Evolutionary conservation across 2,329 filamentous ascomycete genomes (phyloP).

Genomic region (Ceratocystis cacaofunesta): DNA sequence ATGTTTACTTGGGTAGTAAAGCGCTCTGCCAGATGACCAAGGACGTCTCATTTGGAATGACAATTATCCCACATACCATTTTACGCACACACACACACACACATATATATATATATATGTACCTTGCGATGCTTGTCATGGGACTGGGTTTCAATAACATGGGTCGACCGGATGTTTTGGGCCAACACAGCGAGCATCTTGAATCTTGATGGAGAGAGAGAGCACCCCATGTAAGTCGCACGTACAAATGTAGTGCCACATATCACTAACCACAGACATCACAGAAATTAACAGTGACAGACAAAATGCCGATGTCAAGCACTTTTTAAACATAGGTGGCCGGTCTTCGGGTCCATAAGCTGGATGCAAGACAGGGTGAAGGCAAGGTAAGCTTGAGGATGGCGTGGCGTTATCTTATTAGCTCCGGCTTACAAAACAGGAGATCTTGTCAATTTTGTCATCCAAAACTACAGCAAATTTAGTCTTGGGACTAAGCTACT

Average conservation of each 20-base stretch:
- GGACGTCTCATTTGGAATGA: not conserved
- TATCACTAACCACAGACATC: not conserved
- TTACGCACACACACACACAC: too few species aligned
- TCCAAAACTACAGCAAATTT: not conserved
- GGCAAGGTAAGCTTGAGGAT: not conserved
- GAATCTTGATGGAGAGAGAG: not conserved
- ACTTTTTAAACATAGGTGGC: not conserved
- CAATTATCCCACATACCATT: not conserved
- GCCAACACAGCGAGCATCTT: not conserved
- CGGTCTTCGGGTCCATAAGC: not conserved
- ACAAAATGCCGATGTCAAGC: not conserved
- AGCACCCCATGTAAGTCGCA: not conserved
- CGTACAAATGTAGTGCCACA: not conserved
- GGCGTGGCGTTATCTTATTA: not conserved
- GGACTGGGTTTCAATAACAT: not conserved
- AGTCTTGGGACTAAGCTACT: not conserved
- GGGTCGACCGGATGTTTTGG: not conserved
- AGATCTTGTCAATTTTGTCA: not conserved
- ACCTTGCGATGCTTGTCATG: not conserved
- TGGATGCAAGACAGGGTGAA: not conserved
- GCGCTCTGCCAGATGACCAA: not conserved
- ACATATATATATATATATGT: too few species aligned
- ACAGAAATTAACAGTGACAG: not conserved
- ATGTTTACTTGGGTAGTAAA: not conserved
- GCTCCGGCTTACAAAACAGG: not conserved